Percentiles rank a stretch among this genome's conserved stretches.
phyloP scores from a whole-genome alignment of 441 rosid genomes.

The Omphalea diandra region DNA sequence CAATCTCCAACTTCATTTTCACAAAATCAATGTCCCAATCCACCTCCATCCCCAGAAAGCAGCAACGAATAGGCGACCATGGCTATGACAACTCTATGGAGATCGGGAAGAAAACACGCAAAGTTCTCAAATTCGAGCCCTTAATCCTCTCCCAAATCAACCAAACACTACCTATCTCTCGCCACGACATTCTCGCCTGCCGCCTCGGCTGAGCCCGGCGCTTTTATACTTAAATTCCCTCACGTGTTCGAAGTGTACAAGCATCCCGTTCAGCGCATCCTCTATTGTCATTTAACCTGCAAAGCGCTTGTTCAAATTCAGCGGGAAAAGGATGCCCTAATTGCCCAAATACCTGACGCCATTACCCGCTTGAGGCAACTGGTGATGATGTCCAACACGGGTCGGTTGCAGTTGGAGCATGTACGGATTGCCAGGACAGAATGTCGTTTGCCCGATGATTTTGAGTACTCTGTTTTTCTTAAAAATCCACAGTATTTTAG shows the following conservation, averaged over 20 bases:
- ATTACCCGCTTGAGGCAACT: constrained; percentile 71
- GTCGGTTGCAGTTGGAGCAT: constrained; percentile 75
- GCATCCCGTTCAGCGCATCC: constrained; percentile 83
- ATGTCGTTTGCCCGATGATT: constrained; percentile 92
- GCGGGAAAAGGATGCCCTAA: constrained; percentile 56
- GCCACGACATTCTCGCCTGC: constrained; percentile 66
- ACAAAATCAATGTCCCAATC: constrained; percentile 56
- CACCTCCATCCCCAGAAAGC: constrained; percentile 78
- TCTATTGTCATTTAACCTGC: constrained; percentile 68
- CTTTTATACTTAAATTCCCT: constrained; percentile 77
- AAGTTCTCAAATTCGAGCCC: constrained; percentile 66
- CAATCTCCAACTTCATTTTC: constrained; percentile 23
- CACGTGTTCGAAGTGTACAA: constrained; percentile 79
- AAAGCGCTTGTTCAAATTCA: constrained; percentile 66
- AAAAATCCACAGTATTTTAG: constrained; percentile 64
- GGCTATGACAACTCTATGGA: constrained; percentile 98
- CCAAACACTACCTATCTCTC: constrained; percentile 60
- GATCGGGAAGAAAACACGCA: constrained; percentile 76
- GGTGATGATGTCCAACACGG: constrained; percentile 73
- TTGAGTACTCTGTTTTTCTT: constrained; percentile 56
- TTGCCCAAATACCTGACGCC: constrained; percentile 57
- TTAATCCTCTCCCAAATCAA: constrained; percentile 67
- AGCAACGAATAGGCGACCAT: constrained; percentile 76
- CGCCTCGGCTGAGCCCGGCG: constrained; percentile 77
- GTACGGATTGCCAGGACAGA: constrained; percentile 70